These are phyloP conservation scores for Acacia crassicarpa DNA, from an alignment of 306 rosid genomes.

Conservation along the genomic window DNA sequence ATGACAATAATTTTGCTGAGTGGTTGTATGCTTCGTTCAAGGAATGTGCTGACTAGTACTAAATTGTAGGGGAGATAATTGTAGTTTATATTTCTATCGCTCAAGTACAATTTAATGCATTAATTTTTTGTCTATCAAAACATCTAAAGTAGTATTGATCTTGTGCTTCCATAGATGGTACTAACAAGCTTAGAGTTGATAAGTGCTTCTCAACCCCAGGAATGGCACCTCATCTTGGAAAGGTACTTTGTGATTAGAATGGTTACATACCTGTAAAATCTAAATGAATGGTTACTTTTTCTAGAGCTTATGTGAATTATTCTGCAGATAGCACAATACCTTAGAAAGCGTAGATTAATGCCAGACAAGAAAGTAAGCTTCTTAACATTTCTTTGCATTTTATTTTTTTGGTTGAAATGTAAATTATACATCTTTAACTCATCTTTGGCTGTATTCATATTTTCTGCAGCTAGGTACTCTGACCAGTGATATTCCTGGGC, in stretches of 20 bases:
- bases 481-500: conserved; percentile 84
- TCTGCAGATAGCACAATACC: conserved; percentile 86
- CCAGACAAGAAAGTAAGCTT: conserved; percentile 93
- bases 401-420: conserved; percentile 16
- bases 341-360: conserved; percentile 91
- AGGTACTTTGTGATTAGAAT: conserved; percentile 53
- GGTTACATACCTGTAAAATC: conserved; percentile 18
- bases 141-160: conserved; percentile 19
- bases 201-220: conserved; percentile 97
- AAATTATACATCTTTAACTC: conserved; percentile 25
- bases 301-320: conserved; percentile 34
- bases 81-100: neutral
- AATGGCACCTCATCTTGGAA: conserved; percentile 90
- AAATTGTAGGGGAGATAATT: conserved; percentile 12
- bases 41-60: neutral
- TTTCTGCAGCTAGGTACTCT: conserved; percentile 84
- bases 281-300: conserved; percentile 25
- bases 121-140: neutral
- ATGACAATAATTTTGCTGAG: conserved; percentile 8
- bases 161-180: conserved; percentile 57
- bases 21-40: neutral
- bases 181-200: conserved; percentile 82
- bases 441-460: conserved; percentile 34
- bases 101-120: neutral
- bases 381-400: conserved; percentile 24